Evolutionary conservation across 2,329 filamentous ascomycete species (phyloP).

Genomic region (Hirsutella rhossiliensis): DNA sequence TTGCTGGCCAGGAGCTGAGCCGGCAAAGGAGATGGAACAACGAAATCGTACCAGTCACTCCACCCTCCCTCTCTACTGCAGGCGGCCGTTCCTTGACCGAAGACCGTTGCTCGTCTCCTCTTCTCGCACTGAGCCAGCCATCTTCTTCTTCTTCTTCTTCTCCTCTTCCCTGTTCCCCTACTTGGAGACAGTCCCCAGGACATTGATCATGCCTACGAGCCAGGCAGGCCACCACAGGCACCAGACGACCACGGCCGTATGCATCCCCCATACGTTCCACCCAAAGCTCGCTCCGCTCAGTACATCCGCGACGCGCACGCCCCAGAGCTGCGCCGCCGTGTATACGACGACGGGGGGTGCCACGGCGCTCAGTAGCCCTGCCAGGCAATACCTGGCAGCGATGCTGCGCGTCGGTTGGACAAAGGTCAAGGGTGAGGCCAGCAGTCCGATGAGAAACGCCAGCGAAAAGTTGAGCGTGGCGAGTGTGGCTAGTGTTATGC

Average conservation of each 20-base stretch:
- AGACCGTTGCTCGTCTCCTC: too few relatives aligned
- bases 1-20: too few relatives aligned
- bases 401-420: conserved; percentile 34
- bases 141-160: too few relatives aligned
- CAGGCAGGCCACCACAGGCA: conserved; percentile 93
- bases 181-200: conserved; percentile 27
- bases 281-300: conserved; percentile 68
- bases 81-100: too few relatives aligned
- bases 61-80: too few relatives aligned
- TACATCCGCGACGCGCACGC: conserved; percentile 39
- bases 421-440: conserved; percentile 72
- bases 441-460: conserved; percentile 70
- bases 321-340: conserved; percentile 29
- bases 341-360: conserved; percentile 48
- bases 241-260: conserved; percentile 84
- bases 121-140: too few relatives aligned
- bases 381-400: conserved; percentile 27
- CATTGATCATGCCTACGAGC: conserved; percentile 51
- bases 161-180: conserved; percentile 5
- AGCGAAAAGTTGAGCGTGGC: conserved; percentile 95
- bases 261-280: conserved; percentile 83
- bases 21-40: too few relatives aligned
- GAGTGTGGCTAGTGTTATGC: conserved; percentile 82
- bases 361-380: conserved; percentile 43
- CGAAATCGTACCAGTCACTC: too few relatives aligned